Percentiles rank a stretch among this genome's conserved stretches.
These are phyloP conservation scores for Eucalyptus paniculata DNA, from an alignment of 345 rosid species.

Conservation along the genomic window DNA sequence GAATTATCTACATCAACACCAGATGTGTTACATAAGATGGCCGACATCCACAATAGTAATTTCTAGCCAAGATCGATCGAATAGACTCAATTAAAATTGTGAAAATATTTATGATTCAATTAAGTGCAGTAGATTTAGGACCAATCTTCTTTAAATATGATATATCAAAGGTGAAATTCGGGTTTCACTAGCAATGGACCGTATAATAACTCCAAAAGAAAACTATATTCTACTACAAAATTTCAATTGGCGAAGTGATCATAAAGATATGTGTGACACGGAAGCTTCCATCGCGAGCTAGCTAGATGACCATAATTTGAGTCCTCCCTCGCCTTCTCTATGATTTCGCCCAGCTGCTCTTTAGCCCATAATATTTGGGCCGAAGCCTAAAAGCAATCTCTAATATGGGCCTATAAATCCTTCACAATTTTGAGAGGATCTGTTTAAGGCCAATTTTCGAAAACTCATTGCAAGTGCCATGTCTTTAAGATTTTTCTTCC, in stretches of 20 bases:
- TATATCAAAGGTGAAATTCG: neutral
- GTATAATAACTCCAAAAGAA: neutral
- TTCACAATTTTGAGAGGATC: neutral
- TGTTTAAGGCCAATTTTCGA: neutral
- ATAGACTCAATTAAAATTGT: neutral
- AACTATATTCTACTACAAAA: neutral
- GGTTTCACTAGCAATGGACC: neutral
- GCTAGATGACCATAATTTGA: neutral
- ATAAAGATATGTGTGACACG: neutral
- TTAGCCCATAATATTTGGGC: neutral
- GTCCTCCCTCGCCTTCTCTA: neutral
- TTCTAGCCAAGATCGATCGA: fast-evolving
- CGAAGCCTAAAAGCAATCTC: neutral
- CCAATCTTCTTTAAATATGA: neutral
- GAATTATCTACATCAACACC: fast-evolving
- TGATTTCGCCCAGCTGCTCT: neutral
- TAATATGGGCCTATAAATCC: neutral
- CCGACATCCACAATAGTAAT: fast-evolving
- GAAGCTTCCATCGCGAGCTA: neutral
- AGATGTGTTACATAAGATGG: fast-evolving
- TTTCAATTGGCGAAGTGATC: neutral
- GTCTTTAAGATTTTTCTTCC: neutral
- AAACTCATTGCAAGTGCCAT: neutral
- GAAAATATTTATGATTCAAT: no score
- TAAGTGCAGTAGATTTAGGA: neutral